Evolutionary conservation across 345 rosid genomes (phyloP).

Genomic region (Noccaea bulbosa): DNA sequence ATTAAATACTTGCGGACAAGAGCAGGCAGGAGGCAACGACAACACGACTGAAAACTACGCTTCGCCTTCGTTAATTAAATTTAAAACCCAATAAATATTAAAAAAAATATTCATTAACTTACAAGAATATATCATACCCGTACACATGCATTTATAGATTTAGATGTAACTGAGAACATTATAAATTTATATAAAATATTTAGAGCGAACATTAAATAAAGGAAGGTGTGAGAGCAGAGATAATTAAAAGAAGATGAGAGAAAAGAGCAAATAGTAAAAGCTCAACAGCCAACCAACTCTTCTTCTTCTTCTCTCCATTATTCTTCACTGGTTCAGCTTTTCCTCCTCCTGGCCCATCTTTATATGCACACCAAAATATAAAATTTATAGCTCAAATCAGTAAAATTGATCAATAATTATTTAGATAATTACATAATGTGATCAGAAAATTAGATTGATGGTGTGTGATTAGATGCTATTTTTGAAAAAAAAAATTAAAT

Average conservation of each 20-base stretch:
- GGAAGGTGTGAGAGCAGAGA: conserved; percentile 12
- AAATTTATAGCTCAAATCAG: background rate
- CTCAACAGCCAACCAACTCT: conserved; percentile 46
- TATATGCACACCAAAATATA: background rate
- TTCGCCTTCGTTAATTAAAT: background rate
- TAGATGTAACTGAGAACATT: conserved; percentile 10
- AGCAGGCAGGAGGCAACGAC: no score
- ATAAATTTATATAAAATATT: background rate
- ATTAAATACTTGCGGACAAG: no score
- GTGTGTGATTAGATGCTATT: background rate
- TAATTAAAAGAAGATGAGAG: conserved; percentile 28
- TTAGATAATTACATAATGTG: background rate
- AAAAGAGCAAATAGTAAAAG: conserved; percentile 41
- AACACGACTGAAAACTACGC: background rate
- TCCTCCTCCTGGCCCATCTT: conserved; percentile 38
- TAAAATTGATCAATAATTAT: background rate
- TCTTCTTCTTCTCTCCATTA: conserved; percentile 43
- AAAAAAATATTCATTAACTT: background rate
- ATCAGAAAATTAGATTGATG: conserved; percentile 6
- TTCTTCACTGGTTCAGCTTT: conserved; percentile 47
- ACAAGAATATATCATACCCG: conserved; percentile 17
- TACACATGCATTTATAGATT: conserved; percentile 14
- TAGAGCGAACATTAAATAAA: conserved; percentile 37
- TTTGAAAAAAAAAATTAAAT: background rate
- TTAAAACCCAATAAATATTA: background rate